Base-by-base conservation (phyloP, 225 moss, liverwort and hornwort species). In the Rhytidiadelphus loreus region DNA sequence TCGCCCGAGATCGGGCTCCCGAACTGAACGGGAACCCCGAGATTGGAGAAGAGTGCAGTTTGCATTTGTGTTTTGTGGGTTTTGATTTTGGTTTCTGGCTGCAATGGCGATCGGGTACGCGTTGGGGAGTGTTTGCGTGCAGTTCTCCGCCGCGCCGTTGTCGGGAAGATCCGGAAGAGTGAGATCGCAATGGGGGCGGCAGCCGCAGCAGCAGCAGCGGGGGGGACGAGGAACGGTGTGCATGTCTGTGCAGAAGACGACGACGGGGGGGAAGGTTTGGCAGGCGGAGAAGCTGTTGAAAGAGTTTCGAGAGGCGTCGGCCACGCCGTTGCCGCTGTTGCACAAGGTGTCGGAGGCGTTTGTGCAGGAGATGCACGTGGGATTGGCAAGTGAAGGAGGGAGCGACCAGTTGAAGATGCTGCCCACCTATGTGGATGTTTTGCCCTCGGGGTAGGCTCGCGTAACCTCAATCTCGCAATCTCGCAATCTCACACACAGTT, bases 341-440 rank as follows among this genome's bases (percentile, higher is more conserved):
- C 93, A 91, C 72, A 92, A 96, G 69, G 93, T 98, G 28, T 85
- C 96, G 41, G 98, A 97, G 29, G 98, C 96, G 37, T 32, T 98
- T 33, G 90, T 96, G 24, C 91, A 95, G 26, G 98, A 98, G 77
- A 98, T 98, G 98, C 26, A 91, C 41, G 85, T 84, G 21, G 98
- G 98, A 53, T 92, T 98, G 88, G 87, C 89, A 24, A 91, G 92
- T 48, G 98, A 97, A 41, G 94, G 96, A 43, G 98, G 98, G 44
- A 97, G 97, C 87, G 95, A 94, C 5, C 93, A 96, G 93, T 91
- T 98, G 81, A 98, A 98, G 95, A 98, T 98, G 98, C 93, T 98
- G 32, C 98, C 98, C 16, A 94, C 95, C 52, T 98, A 91, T 39
- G 98, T 98, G 64, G 97, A 98, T 32, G 77, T 85, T 62, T 78